Percentiles rank a stretch among this genome's conserved stretches.
phyloP scores from a whole-genome alignment of 1,284 basidiomycete genomes.

The Vanrija sp. region DNA sequence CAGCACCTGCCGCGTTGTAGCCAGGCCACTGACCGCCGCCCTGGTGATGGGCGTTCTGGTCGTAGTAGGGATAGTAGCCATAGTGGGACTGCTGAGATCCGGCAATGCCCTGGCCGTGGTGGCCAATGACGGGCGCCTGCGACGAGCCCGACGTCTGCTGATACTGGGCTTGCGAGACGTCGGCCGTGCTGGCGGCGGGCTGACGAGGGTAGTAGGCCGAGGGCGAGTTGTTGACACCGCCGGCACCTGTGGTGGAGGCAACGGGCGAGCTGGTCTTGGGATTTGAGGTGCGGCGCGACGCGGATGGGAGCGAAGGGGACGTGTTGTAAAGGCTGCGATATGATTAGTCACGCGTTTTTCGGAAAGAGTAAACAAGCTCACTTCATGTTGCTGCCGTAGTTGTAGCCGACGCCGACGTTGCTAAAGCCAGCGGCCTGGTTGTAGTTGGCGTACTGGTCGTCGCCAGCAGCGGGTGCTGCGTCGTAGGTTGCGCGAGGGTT shows the following conservation, averaged over 20 bases:
- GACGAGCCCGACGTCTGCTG: conserved; percentile 9
- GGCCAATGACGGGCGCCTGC: neutral
- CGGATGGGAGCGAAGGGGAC: conserved; percentile 23
- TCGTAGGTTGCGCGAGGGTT: conserved; percentile 32
- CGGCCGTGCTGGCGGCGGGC: conserved; percentile 1
- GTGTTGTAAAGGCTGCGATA: conserved; percentile 22
- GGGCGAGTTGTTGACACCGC: conserved; percentile 26
- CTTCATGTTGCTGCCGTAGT: conserved; percentile 21
- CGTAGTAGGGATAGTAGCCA: conserved; percentile 14
- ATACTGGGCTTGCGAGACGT: conserved; percentile 16
- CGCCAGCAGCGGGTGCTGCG: conserved; percentile 12
- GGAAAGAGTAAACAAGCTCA: conserved; percentile 11
- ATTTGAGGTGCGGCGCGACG: conserved; percentile 29
- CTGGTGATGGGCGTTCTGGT: conserved; percentile 11
- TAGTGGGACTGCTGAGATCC: conserved; percentile 9
- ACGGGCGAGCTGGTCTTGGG: conserved; percentile 21
- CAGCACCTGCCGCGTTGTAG: conserved; percentile 5
- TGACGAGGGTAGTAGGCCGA: conserved; percentile 28
- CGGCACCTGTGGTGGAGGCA: neutral
- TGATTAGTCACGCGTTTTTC: no score
- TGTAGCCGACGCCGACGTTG: conserved; percentile 22
- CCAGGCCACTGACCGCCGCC: conserved; percentile 12
- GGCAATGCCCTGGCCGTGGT: neutral
- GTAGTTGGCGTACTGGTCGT: conserved; percentile 22
- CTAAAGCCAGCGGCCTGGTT: conserved; percentile 18